These are phyloP conservation scores for Cladobotryum protrusum DNA, from an alignment of 2,329 filamentous ascomycete genomes.

Conservation along the genomic window DNA sequence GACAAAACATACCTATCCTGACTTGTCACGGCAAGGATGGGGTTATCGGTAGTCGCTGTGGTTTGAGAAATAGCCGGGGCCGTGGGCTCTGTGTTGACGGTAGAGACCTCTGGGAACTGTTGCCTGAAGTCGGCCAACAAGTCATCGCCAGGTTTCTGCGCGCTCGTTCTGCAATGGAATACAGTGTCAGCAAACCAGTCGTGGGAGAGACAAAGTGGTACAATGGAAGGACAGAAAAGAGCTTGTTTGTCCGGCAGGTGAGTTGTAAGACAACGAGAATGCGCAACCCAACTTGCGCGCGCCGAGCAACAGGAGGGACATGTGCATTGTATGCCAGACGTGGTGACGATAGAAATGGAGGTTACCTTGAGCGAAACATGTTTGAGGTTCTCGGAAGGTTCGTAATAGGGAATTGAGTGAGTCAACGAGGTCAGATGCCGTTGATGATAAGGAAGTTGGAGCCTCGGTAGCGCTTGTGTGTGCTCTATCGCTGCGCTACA, in stretches of 20 bases:
- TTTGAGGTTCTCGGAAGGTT: neutral
- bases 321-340: too few relatives aligned
- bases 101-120: constrained; percentile 68
- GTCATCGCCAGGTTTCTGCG: constrained; percentile 77
- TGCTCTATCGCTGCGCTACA: neutral
- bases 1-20: constrained; percentile 22
- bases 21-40: constrained; percentile 16
- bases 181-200: constrained; percentile 1
- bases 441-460: too few relatives aligned
- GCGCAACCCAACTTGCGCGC: too few relatives aligned
- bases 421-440: too few relatives aligned
- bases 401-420: too few relatives aligned
- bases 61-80: constrained; percentile 32
- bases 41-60: constrained; percentile 19
- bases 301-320: too few relatives aligned
- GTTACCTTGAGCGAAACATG: constrained; percentile 12
- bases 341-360: neutral
- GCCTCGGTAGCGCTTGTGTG: neutral
- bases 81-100: constrained; percentile 43
- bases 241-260: too few relatives aligned
- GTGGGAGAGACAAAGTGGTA: neutral
- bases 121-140: constrained; percentile 76
- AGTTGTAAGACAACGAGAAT: too few relatives aligned
- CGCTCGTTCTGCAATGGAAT: constrained; percentile 54
- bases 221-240: neutral